A percentile compares a stretch with the other conserved stretches of the same genome.
Conservation (phyloP, 1,139 yeast genomes). For the Zygosaccharomyces sapae region DNA sequence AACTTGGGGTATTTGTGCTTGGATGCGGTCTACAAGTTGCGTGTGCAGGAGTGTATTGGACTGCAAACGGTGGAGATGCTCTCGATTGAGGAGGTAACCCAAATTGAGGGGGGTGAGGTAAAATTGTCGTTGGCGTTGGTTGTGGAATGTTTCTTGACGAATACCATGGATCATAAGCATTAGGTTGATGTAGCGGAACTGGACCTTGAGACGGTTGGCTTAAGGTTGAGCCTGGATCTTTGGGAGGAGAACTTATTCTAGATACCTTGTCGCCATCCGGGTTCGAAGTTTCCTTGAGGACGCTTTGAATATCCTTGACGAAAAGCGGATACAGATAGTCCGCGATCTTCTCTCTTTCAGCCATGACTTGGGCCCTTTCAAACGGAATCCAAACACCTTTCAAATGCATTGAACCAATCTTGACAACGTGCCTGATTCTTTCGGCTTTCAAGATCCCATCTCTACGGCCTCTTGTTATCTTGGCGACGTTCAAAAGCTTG, state of each 20-base stretch:
- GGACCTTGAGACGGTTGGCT: conserved; percentile 1
- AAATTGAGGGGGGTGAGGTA: neutral
- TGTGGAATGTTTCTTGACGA: neutral
- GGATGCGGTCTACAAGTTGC: neutral
- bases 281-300: conserved; percentile 40
- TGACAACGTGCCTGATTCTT: conserved; percentile 85
- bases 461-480: conserved; percentile 92
- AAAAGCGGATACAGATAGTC: conserved; percentile 83
- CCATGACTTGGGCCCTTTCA: conserved; percentile 87
- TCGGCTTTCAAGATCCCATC: conserved; percentile 92
- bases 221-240: neutral
- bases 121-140: neutral
- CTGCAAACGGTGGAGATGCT: neutral
- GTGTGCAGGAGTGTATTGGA: neutral
- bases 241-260: neutral
- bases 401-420: conserved; percentile 94
- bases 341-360: conserved; percentile 82
- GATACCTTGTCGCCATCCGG: neutral
- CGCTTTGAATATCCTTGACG: conserved; percentile 77
- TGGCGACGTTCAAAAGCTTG: conserved; percentile 83
- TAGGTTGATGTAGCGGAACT: neutral
- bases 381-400: conserved; percentile 99
- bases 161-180: neutral
- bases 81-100: neutral
- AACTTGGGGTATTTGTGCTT: neutral